Evolutionary conservation across 1,284 basidiomycete species (phyloP).

Genomic region (Boletus smithii): DNA sequence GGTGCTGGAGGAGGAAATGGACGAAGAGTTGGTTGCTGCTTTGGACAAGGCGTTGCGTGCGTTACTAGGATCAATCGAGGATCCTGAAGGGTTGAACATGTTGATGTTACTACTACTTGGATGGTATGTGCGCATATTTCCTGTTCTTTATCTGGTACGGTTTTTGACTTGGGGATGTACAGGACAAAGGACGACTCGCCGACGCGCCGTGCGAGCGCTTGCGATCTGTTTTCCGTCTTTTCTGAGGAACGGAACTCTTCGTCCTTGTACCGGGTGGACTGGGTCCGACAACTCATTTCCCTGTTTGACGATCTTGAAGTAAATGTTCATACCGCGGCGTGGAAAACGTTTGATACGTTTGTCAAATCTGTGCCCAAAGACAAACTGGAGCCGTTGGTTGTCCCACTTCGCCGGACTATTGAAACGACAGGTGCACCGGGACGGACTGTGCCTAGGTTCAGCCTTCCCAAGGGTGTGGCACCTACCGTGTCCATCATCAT

Average conservation of each 20-base stretch:
- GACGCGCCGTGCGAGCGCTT: constrained; percentile 72
- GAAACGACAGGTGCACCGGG: constrained; percentile 84
- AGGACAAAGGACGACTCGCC: constrained; percentile 80
- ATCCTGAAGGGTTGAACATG: constrained; percentile 83
- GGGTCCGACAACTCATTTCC: constrained; percentile 91
- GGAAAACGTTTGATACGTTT: constrained; percentile 82
- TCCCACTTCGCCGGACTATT: constrained; percentile 85
- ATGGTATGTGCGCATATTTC: constrained; percentile 56
- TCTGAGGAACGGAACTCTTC: constrained; percentile 75
- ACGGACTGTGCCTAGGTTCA: constrained; percentile 81
- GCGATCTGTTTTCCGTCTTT: constrained; percentile 75
- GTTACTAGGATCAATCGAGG: constrained; percentile 73
- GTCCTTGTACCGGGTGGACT: constrained; percentile 86
- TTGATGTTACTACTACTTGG: constrained; percentile 87
- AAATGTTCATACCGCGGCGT: constrained; percentile 79
- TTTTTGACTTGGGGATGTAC: background rate
- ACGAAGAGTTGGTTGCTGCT: constrained; percentile 70
- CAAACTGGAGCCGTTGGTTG: constrained; percentile 85
- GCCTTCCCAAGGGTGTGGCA: constrained; percentile 85
- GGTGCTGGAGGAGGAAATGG: constrained; percentile 60
- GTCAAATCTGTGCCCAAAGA: constrained; percentile 92
- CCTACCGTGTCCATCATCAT: constrained; percentile 89
- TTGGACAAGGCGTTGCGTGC: constrained; percentile 75
- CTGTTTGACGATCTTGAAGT: constrained; percentile 79
- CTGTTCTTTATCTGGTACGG: no score